These are phyloP conservation scores for Amaranthus hypochondriacus DNA, from an alignment of 148 eudicot species.

Conservation along the genomic window DNA sequence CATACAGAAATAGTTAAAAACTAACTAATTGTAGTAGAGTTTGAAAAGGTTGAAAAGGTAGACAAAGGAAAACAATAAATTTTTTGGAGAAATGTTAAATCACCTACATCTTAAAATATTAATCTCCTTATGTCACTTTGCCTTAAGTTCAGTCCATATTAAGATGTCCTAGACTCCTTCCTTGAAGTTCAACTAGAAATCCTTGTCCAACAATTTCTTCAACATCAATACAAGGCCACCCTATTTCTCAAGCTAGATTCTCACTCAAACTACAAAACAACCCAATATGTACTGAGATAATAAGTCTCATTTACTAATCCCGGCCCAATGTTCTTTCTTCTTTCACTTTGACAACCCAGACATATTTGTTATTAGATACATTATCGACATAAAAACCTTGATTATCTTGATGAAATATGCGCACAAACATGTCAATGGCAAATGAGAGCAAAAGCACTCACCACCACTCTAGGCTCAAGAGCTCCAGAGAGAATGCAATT, in stretches of 20 bases:
- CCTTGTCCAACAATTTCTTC: background rate
- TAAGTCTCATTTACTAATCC: background rate
- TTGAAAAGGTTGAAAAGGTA: background rate
- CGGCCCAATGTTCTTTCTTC: background rate
- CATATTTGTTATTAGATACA: too few species aligned
- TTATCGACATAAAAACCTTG: too few species aligned
- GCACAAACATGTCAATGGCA: background rate
- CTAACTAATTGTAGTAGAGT: background rate
- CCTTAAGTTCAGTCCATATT: background rate
- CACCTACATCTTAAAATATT: background rate
- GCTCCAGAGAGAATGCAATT: too few species aligned
- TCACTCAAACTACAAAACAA: background rate
- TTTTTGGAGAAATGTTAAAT: background rate
- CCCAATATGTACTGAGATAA: background rate
- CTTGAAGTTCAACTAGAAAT: background rate
- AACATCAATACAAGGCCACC: background rate
- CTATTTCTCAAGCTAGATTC: background rate
- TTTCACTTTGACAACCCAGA: too few species aligned
- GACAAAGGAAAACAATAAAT: background rate
- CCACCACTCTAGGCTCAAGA: too few species aligned
- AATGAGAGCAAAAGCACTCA: background rate
- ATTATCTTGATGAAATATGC: too few species aligned
- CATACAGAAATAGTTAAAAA: background rate
- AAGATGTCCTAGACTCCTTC: background rate
- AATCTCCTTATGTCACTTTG: background rate